Percentiles rank a stretch among this genome's conserved stretches.
Evolutionary conservation across 495 filamentous ascomycete genomes (phyloP).

Genomic region (Barbatosphaeria neglecta): DNA sequence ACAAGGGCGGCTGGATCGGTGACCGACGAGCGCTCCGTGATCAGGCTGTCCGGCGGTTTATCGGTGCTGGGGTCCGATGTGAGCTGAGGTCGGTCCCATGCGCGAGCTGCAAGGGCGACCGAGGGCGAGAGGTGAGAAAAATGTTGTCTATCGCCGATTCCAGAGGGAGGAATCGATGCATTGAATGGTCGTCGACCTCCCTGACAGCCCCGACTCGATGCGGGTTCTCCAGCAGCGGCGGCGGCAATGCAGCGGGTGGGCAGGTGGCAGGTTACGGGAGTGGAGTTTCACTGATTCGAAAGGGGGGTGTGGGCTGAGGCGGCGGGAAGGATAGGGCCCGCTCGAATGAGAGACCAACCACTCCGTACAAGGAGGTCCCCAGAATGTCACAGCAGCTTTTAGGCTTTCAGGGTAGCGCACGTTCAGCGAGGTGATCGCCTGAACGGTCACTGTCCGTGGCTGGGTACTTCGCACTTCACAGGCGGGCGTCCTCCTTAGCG

Average conservation of each 20-base stretch:
- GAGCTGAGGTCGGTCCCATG: background rate
- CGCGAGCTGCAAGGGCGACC: background rate
- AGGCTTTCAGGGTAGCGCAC: no score
- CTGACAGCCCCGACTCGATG: background rate
- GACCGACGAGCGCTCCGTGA: background rate
- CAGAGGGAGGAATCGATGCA: background rate
- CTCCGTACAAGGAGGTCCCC: no score
- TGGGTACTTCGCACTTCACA: no score
- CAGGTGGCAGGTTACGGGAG: background rate
- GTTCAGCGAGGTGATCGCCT: no score
- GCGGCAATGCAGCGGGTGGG: background rate
- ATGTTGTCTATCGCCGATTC: background rate
- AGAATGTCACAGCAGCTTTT: no score
- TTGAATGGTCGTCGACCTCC: background rate
- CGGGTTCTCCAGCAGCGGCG: background rate
- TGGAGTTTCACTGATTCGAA: background rate
- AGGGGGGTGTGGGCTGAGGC: background rate
- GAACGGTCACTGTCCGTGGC: no score
- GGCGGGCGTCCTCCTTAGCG: background rate
- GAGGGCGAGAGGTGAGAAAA: background rate
- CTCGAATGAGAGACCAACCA: background rate
- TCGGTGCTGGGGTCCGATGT: background rate
- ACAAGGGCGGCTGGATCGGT: background rate
- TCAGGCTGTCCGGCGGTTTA: background rate
- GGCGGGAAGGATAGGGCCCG: background rate